phyloP scores from a whole-genome alignment of 2,329 filamentous ascomycete genomes.

The Colletotrichum sp. region DNA sequence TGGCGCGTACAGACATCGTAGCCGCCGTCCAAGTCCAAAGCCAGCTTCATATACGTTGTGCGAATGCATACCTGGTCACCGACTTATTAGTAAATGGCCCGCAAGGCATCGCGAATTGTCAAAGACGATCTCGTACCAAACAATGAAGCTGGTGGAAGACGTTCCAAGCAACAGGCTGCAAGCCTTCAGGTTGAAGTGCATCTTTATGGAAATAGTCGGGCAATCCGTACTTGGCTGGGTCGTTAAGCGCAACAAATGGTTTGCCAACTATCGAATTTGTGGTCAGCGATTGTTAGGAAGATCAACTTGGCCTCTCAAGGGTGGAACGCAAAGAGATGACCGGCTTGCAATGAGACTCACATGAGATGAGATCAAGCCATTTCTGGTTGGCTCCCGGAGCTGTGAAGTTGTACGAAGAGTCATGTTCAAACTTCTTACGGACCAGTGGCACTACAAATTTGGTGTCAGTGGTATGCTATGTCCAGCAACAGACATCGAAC shows the following conservation, averaged over 20 bases:
- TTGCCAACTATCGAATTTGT: not conserved
- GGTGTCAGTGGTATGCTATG: accelerated
- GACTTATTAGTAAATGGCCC: not conserved
- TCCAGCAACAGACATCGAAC: not conserved
- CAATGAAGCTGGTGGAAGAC: not conserved
- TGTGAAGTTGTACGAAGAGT: not conserved
- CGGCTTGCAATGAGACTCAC: not conserved
- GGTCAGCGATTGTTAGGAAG: not conserved
- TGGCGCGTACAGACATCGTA: not conserved
- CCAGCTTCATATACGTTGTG: not conserved
- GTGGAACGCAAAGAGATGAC: not conserved
- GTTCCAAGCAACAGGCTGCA: not conserved
- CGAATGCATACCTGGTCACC: not conserved
- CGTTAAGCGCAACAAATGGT: not conserved
- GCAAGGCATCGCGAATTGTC: accelerated
- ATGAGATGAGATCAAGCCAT: not conserved
- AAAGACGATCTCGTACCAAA: not conserved
- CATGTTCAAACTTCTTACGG: not conserved
- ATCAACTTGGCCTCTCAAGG: not conserved
- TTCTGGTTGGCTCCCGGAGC: not conserved
- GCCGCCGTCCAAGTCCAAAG: not conserved
- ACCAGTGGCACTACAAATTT: not conserved
- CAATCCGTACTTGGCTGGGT: not conserved
- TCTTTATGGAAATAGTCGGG: not conserved
- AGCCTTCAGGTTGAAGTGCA: not conserved